phyloP scores from a whole-genome alignment of 2,329 filamentous ascomycete genomes.

The Colletotrichum cereale region DNA sequence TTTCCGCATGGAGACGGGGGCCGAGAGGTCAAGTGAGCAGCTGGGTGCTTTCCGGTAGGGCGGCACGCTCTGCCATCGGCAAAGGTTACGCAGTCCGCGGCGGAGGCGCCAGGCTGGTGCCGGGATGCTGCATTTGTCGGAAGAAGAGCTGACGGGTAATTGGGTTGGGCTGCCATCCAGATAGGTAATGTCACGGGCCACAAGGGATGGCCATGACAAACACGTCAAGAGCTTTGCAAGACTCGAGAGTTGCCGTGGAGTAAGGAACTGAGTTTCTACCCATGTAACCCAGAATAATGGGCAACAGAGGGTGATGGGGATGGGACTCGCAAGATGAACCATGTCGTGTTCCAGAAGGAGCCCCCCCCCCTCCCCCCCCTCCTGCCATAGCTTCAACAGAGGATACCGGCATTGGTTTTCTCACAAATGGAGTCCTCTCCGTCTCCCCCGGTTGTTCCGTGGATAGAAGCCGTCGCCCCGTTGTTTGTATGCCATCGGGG shows the following conservation, averaged over 20 bases:
- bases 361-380: no score
- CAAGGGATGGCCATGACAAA: background rate
- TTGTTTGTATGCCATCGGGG: conserved; percentile 31
- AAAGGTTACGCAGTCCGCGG: conserved; percentile 12
- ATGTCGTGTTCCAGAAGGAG: conserved; percentile 19
- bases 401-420: background rate
- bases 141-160: background rate
- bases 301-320: background rate
- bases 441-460: background rate
- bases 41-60: conserved; percentile 37
- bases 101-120: conserved; percentile 14
- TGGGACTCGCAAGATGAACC: conserved; percentile 19
- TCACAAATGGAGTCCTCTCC: conserved; percentile 7
- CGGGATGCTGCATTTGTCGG: conserved; percentile 13
- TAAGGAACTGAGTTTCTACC: background rate
- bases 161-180: conserved; percentile 3
- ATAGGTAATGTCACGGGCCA: background rate
- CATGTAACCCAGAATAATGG: background rate
- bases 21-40: conserved; percentile 37
- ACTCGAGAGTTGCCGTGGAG: background rate
- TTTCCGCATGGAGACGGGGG: conserved; percentile 24
- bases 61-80: conserved; percentile 24
- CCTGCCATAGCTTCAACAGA: background rate
- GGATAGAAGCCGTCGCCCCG: conserved; percentile 18
- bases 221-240: background rate